Evolutionary conservation across 805 yeast genomes (phyloP), one percentile per base, ranked within the genome.

Genomic region (Zygosaccharomyces bailii): DNA sequence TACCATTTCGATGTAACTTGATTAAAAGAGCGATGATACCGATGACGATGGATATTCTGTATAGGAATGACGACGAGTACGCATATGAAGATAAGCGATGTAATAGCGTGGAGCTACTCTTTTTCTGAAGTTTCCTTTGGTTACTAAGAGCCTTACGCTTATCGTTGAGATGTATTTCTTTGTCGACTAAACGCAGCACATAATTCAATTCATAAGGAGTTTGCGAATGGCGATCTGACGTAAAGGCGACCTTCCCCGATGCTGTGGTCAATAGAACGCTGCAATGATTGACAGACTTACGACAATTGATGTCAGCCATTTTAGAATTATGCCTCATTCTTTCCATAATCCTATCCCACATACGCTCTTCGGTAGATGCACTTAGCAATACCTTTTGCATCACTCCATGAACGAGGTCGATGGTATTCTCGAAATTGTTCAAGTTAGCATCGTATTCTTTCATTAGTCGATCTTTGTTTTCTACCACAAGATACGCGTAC

Each of bases 401-500:
- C 7, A 68, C 60, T 27, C 71, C 79, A 38, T 59, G 61, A 10
- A 55, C 55, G 11, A 64, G 45, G 46, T 66, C 66, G 3, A 59
- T 55, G 8, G 66, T 70, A 36, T 66, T 63, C 4, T 60, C 68
- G 24, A 61, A 59, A 25, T 61, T 46, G 2, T 39, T 54, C 1
- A 54, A 24, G 34, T 57, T 58, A 0, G 37, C 40, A 5, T 55
- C 48, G 18, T 51, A 49, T 24, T 59, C 60, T 34, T 57, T 50
- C 14, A 76, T 52, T 1, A 85, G 67, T 4, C 65, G 67, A 2
- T 68, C 69, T 50, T 75, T 78, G 38, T 71, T 71, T 21, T 65
- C 57, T 1, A 76, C 33, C 20, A 86, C 55, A 4, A 82, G 61
- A 14, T 86, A 66, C 1, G 74, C 76, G 60, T 85, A 89, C 13